Percentiles rank a stretch among this genome's conserved stretches.
Evolutionary conservation across 75 land plant species (phyloP).

Genomic region (Pinus taeda): DNA sequence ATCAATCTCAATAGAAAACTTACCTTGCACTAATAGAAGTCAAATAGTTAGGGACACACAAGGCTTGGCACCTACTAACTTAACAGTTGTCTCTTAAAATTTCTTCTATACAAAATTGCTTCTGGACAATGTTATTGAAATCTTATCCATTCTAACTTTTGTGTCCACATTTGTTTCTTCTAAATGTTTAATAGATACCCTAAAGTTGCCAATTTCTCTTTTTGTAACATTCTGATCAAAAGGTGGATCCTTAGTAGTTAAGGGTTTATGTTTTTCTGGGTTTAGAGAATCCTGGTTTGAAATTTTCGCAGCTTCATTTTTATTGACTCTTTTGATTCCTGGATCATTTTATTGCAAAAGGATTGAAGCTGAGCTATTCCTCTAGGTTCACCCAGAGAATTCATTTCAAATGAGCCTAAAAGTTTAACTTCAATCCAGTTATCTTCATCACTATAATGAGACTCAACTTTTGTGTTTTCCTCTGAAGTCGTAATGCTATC

Average conservation of each 20-base stretch:
- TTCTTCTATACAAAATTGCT: constrained; percentile 10
- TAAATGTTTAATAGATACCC: background rate
- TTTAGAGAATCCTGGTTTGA: background rate
- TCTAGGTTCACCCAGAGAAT: background rate
- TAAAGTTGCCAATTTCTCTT: background rate
- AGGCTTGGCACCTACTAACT: constrained; percentile 59
- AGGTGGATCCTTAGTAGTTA: background rate
- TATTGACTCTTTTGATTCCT: background rate
- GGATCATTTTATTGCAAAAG: background rate
- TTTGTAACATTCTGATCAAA: background rate
- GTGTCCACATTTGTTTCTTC: background rate
- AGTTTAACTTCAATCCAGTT: constrained; percentile 6
- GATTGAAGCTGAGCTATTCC: background rate
- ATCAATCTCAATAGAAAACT: constrained; percentile 37
- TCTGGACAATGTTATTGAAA: too few species aligned
- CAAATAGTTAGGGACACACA: constrained; percentile 69
- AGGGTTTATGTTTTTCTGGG: background rate
- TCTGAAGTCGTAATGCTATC: constrained; percentile 2
- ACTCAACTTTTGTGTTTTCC: background rate
- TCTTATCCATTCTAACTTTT: background rate
- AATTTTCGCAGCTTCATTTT: background rate
- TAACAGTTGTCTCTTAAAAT: constrained; percentile 64
- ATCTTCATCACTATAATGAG: constrained; percentile 7
- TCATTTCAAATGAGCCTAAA: background rate
- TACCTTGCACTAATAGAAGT: constrained; percentile 59